phyloP scores from a whole-genome alignment of 345 rosid species.

The Citrus sinensis region DVS_A1.0 CM039165.1:35873001-35873500 shows the following conservation, averaged over 20 bases:
- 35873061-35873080: slow-evolving; percentile 43
- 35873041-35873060: slow-evolving; percentile 20
- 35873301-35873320: slow-evolving; percentile 19
- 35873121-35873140: slow-evolving; percentile 34
- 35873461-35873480: slow-evolving; percentile 24
- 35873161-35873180: slow-evolving; percentile 15
- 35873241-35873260: background rate
- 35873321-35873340: slow-evolving; percentile 46
- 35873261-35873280: background rate
- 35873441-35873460: background rate
- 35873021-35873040: slow-evolving; percentile 29
- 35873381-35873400: slow-evolving; percentile 5
- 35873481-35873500: slow-evolving; percentile 7
- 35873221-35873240: background rate
- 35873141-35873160: slow-evolving; percentile 13
- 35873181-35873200: background rate
- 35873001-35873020: slow-evolving; percentile 16
- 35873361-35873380: slow-evolving; percentile 33
- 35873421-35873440: background rate
- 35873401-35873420: background rate
- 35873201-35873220: slow-evolving; percentile 11
- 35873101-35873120: slow-evolving; percentile 23
- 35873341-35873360: slow-evolving; percentile 40
- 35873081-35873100: slow-evolving; percentile 24
- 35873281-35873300: slow-evolving; percentile 4